phyloP scores from a whole-genome alignment of 148 eudicot genomes.

The Fagopyrum esculentum region DNA sequence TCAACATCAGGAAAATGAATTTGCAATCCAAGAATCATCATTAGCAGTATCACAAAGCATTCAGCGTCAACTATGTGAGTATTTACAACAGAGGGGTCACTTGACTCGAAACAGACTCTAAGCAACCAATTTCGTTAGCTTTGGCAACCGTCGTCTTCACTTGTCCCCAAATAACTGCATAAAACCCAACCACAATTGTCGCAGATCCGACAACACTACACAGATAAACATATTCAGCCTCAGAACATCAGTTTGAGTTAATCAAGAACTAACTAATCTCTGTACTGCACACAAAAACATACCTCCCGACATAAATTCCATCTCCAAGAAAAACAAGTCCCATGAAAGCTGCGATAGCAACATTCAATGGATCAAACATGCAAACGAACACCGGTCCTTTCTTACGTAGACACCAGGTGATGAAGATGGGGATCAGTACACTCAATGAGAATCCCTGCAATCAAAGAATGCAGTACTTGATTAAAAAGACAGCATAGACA shows the following conservation, averaged over 20 bases:
- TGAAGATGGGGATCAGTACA: background rate
- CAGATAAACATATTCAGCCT: background rate
- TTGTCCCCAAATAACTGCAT: slow-evolving; percentile 37
- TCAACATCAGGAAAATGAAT: no score
- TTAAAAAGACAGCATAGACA: background rate
- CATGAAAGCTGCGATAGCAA: background rate
- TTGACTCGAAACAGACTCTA: slow-evolving; percentile 22
- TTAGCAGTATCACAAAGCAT: no score
- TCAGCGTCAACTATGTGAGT: background rate
- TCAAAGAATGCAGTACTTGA: background rate
- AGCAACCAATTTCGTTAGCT: background rate
- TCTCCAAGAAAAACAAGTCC: background rate
- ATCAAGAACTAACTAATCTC: background rate
- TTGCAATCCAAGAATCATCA: no score
- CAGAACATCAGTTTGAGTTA: background rate
- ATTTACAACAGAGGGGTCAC: slow-evolving; percentile 12
- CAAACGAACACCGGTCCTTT: background rate
- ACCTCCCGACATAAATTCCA: background rate
- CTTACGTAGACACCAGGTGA: background rate
- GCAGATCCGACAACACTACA: slow-evolving; percentile 32
- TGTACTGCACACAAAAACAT: background rate
- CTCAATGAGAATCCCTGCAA: background rate
- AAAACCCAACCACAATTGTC: slow-evolving; percentile 30
- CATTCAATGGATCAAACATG: background rate
- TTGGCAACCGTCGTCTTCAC: slow-evolving; percentile 14